Evolutionary conservation across 495 filamentous ascomycete genomes (phyloP).

Genomic region (Aspergillus nidulans): DNA sequence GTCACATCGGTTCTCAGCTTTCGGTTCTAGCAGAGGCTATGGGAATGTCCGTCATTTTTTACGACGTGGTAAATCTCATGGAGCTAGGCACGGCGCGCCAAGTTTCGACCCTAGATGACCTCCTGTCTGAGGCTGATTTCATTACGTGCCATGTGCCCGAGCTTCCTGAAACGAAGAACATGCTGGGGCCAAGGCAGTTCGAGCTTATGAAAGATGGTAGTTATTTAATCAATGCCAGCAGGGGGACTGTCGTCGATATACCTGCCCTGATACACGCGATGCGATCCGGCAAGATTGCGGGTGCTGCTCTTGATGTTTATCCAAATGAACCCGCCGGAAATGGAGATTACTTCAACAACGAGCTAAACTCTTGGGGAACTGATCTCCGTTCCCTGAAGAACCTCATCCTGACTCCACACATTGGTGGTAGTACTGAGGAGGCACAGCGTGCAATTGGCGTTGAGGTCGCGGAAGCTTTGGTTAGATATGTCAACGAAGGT

Average conservation of each 20-base stretch:
- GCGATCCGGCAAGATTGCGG: conserved; percentile 83
- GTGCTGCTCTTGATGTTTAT: conserved; percentile 94
- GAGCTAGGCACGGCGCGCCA: conserved; percentile 82
- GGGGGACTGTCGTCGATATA: conserved; percentile 91
- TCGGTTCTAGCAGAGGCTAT: conserved; percentile 95
- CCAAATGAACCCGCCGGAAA: conserved; percentile 91
- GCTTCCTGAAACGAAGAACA: conserved; percentile 80
- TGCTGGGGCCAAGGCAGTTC: conserved; percentile 76
- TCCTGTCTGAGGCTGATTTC: conserved; percentile 82
- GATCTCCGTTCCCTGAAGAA: conserved; percentile 85
- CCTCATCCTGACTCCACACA: conserved; percentile 92
- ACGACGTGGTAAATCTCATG: conserved; percentile 91
- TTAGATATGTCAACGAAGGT: conserved; percentile 90
- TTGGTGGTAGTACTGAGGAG: conserved; percentile 96
- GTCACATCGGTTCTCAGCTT: conserved; percentile 94
- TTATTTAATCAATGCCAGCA: conserved; percentile 93
- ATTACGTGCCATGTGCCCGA: conserved; percentile 94
- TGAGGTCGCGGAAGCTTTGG: conserved; percentile 82
- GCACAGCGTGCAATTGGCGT: conserved; percentile 94
- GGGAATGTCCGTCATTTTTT: conserved; percentile 96
- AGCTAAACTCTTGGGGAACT: conserved; percentile 81
- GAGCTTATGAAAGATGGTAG: conserved; percentile 86
- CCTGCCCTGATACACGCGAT: conserved; percentile 86
- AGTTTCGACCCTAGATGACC: conserved; percentile 67
- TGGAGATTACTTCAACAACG: conserved; percentile 85